Evolutionary conservation across 1,284 basidiomycete genomes (phyloP).

Genomic region (Ceratobasidium sp.): DNA sequence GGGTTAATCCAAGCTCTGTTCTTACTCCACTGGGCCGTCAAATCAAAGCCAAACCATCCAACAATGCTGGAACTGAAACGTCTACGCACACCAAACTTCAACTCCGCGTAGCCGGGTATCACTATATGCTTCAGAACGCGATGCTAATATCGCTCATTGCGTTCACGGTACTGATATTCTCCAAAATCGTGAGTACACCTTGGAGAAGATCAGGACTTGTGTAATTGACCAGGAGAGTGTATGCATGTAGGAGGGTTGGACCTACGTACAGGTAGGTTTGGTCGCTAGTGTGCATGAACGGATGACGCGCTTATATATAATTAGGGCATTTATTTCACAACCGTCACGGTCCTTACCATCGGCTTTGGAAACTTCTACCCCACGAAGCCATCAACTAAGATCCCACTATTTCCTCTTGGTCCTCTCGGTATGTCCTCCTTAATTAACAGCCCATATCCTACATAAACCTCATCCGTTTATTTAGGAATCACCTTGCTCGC

Average conservation of each 20-base stretch:
- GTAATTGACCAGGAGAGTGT: neutral
- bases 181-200: conserved; percentile 45
- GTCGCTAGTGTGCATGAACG: neutral
- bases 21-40: conserved; percentile 54
- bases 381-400: conserved; percentile 42
- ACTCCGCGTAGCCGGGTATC: conserved; percentile 53
- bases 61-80: conserved; percentile 12
- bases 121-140: conserved; percentile 58
- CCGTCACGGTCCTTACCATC: conserved; percentile 47
- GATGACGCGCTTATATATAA: conserved; percentile 5
- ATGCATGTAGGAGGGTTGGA: conserved; percentile 46
- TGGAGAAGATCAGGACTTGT: no score
- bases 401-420: conserved; percentile 49
- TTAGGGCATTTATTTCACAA: conserved; percentile 48
- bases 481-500: conserved; percentile 48
- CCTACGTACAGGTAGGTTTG: conserved; percentile 44
- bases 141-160: conserved; percentile 55
- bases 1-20: conserved; percentile 55
- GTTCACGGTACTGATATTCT: conserved; percentile 46
- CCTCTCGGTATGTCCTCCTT: conserved; percentile 41
- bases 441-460: neutral
- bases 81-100: conserved; percentile 48
- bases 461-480: neutral
- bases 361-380: conserved; percentile 47
- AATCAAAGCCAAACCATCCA: conserved; percentile 45